Evolutionary conservation across 805 yeast genomes (phyloP).

Genomic region (Teunomyces aglyptinius): DNA sequence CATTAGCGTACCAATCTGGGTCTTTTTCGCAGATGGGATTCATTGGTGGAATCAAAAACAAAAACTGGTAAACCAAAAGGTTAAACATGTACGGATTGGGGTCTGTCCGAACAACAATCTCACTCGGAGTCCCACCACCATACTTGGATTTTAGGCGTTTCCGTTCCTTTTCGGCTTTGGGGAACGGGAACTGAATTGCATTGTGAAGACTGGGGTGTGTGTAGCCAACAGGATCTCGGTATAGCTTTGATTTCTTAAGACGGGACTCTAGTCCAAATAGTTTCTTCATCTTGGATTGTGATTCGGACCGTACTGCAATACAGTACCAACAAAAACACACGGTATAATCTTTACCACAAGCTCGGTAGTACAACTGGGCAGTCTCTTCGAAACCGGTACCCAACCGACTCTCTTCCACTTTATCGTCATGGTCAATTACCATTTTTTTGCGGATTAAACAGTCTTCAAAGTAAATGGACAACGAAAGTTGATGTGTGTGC

Average conservation of each 20-base stretch:
- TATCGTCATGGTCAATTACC: constrained; percentile 25
- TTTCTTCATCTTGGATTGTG: constrained; percentile 6
- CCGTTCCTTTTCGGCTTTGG: constrained; percentile 2
- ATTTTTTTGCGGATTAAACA: constrained; percentile 6
- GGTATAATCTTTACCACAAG: constrained; percentile 14
- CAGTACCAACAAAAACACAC: constrained; percentile 22
- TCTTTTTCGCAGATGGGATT: constrained; percentile 3
- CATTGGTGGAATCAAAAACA: constrained; percentile 11
- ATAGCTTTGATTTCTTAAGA: constrained; percentile 3
- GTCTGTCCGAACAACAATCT: background rate
- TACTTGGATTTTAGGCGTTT: constrained; percentile 4
- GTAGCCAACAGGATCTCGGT: constrained; percentile 7
- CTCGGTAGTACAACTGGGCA: constrained; percentile 12
- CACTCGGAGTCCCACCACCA: background rate
- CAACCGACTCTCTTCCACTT: constrained; percentile 19
- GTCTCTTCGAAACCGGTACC: constrained; percentile 17
- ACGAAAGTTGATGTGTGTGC: constrained; percentile 26
- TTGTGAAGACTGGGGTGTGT: constrained; percentile 16
- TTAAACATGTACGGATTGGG: background rate
- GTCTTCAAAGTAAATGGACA: constrained; percentile 13
- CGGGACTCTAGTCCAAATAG: constrained; percentile 3
- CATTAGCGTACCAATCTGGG: constrained; percentile 7
- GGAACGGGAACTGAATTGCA: constrained; percentile 10
- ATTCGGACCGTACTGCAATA: constrained; percentile 5
- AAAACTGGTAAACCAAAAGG: constrained; percentile 6